A percentile compares a stretch with the other conserved stretches of the same genome.
phyloP scores from a whole-genome alignment of 1,284 basidiomycete species.

The Ustilago bromivora region DNA sequence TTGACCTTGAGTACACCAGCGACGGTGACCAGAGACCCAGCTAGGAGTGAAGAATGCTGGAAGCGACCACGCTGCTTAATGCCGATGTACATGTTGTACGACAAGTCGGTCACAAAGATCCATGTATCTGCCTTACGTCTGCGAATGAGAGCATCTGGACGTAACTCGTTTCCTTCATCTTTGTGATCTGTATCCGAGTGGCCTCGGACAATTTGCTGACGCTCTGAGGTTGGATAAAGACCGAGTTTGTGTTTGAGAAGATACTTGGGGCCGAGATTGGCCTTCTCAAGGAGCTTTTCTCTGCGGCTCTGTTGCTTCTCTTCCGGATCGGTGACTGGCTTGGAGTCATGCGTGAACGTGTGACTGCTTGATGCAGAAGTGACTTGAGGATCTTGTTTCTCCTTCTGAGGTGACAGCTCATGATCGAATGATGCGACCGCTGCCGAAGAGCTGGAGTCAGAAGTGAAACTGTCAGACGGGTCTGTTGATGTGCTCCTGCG shows the following conservation, averaged over 20 bases:
- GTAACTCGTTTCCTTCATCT: neutral
- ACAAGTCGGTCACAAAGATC: constrained; percentile 54
- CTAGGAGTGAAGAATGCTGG: constrained; percentile 55
- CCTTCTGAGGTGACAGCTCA: neutral
- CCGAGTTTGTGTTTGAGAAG: constrained; percentile 47
- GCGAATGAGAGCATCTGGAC: constrained; percentile 42
- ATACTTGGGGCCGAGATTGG: constrained; percentile 51
- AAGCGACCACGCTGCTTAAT: constrained; percentile 57
- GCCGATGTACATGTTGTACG: constrained; percentile 54
- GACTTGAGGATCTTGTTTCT: neutral
- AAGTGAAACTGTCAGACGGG: constrained; percentile 39
- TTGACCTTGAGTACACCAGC: constrained; percentile 55
- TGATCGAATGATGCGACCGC: neutral
- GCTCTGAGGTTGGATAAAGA: constrained; percentile 35
- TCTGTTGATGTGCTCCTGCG: constrained; percentile 16
- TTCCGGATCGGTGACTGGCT: constrained; percentile 9
- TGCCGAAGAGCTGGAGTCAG: constrained; percentile 22
- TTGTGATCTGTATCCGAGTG: constrained; percentile 7
- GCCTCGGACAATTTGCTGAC: constrained; percentile 41
- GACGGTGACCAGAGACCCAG: constrained; percentile 48
- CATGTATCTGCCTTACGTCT: constrained; percentile 40
- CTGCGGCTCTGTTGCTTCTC: constrained; percentile 47
- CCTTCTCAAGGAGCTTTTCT: constrained; percentile 38
- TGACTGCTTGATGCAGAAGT: neutral
- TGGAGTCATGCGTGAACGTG: neutral